phyloP scores from a whole-genome alignment of 805 yeast species.

The Wickerhamomyces kurtzmanii region DNA sequence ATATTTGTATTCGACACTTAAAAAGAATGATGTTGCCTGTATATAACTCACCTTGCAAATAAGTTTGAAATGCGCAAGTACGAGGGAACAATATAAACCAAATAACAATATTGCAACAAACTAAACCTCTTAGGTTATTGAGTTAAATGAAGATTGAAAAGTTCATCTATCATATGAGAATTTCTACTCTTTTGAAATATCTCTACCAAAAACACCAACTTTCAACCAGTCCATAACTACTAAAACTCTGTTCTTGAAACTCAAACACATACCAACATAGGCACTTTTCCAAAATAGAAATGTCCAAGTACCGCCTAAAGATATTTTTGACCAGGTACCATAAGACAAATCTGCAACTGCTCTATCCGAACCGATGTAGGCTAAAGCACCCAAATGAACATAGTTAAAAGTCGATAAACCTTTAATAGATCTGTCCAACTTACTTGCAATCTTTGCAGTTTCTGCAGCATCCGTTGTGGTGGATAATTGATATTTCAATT shows the following conservation, averaged over 20 bases:
- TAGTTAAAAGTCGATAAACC: slow-evolving; percentile 51
- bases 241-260: slow-evolving; percentile 79
- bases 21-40: too few species aligned
- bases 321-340: slow-evolving; percentile 71
- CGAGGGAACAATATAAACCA: too few species aligned
- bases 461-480: slow-evolving; percentile 27
- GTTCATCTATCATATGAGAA: too few species aligned
- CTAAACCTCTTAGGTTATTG: too few species aligned
- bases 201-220: slow-evolving; percentile 85
- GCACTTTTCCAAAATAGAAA: slow-evolving; percentile 94
- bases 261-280: slow-evolving; percentile 85
- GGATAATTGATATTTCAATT: slow-evolving; percentile 33
- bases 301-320: slow-evolving; percentile 79
- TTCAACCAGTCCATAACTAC: slow-evolving; percentile 87
- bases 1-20: too few species aligned
- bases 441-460: slow-evolving; percentile 19
- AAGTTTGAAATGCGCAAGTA: too few species aligned
- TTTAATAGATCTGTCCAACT: slow-evolving; percentile 32
- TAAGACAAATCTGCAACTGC: slow-evolving; percentile 88
- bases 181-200: slow-evolving; percentile 31
- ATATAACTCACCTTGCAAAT: too few species aligned
- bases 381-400: slow-evolving; percentile 86
- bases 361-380: slow-evolving; percentile 86
- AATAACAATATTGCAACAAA: too few species aligned
- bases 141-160: too few species aligned